Conservation (phyloP, 371 early-diverging fungal genomes). For the Scutellospora calospora region DNA sequence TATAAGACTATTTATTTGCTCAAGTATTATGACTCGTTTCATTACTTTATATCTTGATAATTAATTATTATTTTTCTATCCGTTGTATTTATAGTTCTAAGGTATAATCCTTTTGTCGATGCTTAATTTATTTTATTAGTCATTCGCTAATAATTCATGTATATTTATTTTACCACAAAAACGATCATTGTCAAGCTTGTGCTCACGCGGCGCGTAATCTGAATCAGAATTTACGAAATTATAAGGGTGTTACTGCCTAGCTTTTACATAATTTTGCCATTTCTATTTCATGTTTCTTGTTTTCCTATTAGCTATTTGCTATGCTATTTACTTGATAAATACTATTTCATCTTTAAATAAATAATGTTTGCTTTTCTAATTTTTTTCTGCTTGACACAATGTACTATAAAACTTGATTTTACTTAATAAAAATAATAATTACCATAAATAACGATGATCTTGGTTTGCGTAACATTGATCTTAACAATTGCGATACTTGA, state of each 20-base stretch:
- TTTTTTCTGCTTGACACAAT: no score
- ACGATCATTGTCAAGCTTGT: constrained; percentile 17
- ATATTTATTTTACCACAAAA: constrained; percentile 2
- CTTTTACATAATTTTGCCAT: not conserved
- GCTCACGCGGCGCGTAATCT: not conserved
- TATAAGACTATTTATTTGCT: not conserved
- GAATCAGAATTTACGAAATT: not conserved
- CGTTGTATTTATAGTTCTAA: not conserved
- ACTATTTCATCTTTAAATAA: no score
- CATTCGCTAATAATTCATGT: not conserved
- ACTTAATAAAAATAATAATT: no score
- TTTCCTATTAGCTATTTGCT: no score
- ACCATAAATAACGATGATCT: no score
- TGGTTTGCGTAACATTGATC: no score
- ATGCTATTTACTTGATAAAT: no score
- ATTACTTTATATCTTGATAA: not conserved
- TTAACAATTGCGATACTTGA: no score
- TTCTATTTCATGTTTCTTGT: not conserved
- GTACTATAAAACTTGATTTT: no score
- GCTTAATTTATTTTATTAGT: not conserved
- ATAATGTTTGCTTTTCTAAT: no score
- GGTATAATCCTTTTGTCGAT: not conserved
- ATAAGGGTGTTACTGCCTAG: not conserved
- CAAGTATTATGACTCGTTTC: not conserved
- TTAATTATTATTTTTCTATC: no score